These are phyloP conservation scores for Collybia mongolica DNA, from an alignment of 768 basidiomycete genomes.

Conservation along the genomic window DNA sequence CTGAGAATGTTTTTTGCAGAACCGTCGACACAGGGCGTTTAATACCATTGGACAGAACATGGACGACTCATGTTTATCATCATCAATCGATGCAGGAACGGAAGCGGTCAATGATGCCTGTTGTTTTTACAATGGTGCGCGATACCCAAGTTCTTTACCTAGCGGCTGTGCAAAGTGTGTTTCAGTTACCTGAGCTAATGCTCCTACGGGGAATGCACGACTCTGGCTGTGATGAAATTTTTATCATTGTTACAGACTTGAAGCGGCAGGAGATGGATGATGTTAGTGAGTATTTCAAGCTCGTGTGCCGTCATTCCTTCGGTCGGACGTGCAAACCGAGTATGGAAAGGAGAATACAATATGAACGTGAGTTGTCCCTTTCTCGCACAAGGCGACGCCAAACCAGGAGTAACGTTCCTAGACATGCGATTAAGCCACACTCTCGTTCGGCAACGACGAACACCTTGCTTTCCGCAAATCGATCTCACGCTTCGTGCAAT, in stretches of 20 bases:
- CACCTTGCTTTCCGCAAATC: slow-evolving; percentile 80
- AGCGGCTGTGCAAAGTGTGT: slow-evolving; percentile 1
- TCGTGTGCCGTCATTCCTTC: slow-evolving; percentile 65
- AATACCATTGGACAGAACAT: slow-evolving; percentile 78
- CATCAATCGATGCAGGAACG: slow-evolving; percentile 74
- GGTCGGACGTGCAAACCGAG: slow-evolving; percentile 63
- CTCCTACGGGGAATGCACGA: slow-evolving; percentile 81
- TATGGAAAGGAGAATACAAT: slow-evolving; percentile 64
- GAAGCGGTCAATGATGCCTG: slow-evolving; percentile 74
- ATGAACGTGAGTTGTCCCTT: slow-evolving; percentile 55
- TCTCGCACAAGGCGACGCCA: background rate
- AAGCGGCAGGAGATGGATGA: slow-evolving; percentile 82
- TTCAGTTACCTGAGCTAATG: slow-evolving; percentile 76
- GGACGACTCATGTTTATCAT: slow-evolving; percentile 81
- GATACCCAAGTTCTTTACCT: background rate
- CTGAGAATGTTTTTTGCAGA: slow-evolving; percentile 78
- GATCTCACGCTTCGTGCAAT: slow-evolving; percentile 77
- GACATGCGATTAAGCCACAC: slow-evolving; percentile 71
- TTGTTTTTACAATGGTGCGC: slow-evolving; percentile 77
- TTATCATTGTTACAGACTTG: slow-evolving; percentile 76
- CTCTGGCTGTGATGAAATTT: slow-evolving; percentile 74
- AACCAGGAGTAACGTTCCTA: slow-evolving; percentile 13
- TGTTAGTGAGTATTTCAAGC: slow-evolving; percentile 75
- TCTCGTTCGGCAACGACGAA: slow-evolving; percentile 66
- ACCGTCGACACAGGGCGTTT: slow-evolving; percentile 77